Conservation (phyloP, 768 basidiomycete species). For the Trametes sanguinea region DNA sequence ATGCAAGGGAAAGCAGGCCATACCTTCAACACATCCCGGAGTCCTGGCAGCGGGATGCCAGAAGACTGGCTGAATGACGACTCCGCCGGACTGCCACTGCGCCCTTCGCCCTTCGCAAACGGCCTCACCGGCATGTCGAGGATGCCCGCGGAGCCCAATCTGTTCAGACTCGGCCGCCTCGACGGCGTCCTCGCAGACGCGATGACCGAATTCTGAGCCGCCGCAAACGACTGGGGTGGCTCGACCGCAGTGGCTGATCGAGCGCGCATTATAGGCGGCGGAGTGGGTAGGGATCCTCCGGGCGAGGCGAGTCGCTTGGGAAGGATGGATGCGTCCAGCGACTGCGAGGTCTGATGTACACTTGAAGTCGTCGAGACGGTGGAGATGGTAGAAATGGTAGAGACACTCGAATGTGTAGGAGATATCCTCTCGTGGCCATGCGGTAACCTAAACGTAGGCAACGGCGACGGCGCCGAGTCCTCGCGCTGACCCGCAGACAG, state of each 20-base stretch:
- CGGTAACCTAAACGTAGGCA: slow-evolving; percentile 21
- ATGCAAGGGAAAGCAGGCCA: slow-evolving; percentile 1
- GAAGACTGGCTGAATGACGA: slow-evolving; percentile 18
- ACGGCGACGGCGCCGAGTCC: slow-evolving; percentile 10
- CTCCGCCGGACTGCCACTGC: slow-evolving; percentile 49
- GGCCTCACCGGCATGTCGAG: slow-evolving; percentile 56
- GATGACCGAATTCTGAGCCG: slow-evolving; percentile 14
- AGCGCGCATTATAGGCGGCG: slow-evolving; percentile 34
- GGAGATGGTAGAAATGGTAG: slow-evolving; percentile 31
- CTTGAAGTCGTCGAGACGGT: slow-evolving; percentile 33
- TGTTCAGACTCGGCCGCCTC: slow-evolving; percentile 40
- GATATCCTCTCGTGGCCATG: slow-evolving; percentile 31
- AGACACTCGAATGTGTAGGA: slow-evolving; percentile 36
- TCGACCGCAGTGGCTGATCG: slow-evolving; percentile 37
- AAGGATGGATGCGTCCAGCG: slow-evolving; percentile 47
- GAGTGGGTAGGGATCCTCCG: slow-evolving; percentile 33
- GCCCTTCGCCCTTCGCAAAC: slow-evolving; percentile 45
- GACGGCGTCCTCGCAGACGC: slow-evolving; percentile 16
- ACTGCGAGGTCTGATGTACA: slow-evolving; percentile 57
- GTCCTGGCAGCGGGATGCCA: slow-evolving; percentile 45
- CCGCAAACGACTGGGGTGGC: slow-evolving; percentile 10
- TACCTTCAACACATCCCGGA: slow-evolving; percentile 78
- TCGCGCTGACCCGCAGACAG: background rate
- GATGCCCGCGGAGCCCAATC: slow-evolving; percentile 56
- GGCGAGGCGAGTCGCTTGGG: slow-evolving; percentile 31